Conservation (phyloP, 176 grass and related monocot genomes). For the Eleusine coracana region DNA sequence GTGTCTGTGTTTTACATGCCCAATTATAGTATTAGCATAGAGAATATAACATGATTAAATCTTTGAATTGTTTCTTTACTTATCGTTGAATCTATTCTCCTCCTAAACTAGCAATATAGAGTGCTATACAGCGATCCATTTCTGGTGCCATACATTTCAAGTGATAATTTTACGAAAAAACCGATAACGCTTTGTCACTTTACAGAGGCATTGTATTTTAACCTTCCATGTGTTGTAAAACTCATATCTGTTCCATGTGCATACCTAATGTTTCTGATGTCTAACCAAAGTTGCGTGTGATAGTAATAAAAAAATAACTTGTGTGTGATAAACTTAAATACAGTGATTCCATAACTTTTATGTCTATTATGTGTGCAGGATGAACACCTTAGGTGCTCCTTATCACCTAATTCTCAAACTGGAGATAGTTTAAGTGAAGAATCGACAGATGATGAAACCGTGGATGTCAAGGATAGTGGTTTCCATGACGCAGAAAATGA, state of each 20-base stretch:
- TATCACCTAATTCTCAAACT: constrained; percentile 83
- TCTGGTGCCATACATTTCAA: not conserved
- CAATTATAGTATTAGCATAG: constrained; percentile 29
- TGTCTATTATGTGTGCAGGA: constrained; percentile 62
- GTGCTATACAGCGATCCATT: not conserved
- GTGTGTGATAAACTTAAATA: not conserved
- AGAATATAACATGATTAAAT: constrained; percentile 13
- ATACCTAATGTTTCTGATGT: not conserved
- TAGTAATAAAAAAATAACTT: not conserved
- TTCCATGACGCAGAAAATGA: constrained; percentile 96
- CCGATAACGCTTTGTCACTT: not conserved
- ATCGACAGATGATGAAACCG: constrained; percentile 71
- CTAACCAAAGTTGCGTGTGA: not conserved
- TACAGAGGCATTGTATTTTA: constrained; percentile 11
- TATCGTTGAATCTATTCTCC: not conserved
- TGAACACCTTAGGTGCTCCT: constrained; percentile 74
- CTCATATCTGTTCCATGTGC: not conserved
- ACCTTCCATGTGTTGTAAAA: not conserved
- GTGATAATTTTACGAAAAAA: not conserved
- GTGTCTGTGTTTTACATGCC: not conserved
- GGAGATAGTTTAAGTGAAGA: constrained; percentile 87
- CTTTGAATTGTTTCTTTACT: constrained; percentile 11
- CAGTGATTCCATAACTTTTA: not conserved
- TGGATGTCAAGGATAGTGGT: constrained; percentile 79
- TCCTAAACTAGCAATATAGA: not conserved